phyloP scores from a whole-genome alignment of 176 grass and related monocot genomes.

The Zoysia japonica region DNA sequence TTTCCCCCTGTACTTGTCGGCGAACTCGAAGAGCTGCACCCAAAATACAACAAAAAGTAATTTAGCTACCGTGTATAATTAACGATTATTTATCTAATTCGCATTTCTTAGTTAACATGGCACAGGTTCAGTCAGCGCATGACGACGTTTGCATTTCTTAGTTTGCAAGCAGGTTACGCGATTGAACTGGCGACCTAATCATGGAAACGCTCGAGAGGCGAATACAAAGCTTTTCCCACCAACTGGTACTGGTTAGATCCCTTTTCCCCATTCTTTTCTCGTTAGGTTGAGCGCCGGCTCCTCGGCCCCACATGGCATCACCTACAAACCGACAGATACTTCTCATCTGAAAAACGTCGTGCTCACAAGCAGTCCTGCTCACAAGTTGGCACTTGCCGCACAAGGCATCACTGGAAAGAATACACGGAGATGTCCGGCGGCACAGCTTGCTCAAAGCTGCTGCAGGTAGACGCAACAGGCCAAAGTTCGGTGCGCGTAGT shows the following conservation, averaged over 20 bases:
- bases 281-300: constrained; percentile 44
- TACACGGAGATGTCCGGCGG: constrained; percentile 9
- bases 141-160: constrained; percentile 45
- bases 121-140: constrained; percentile 40
- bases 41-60: not conserved
- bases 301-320: constrained; percentile 43
- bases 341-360: constrained; percentile 30
- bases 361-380: constrained; percentile 41
- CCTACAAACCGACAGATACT: constrained; percentile 43
- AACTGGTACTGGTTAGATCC: constrained; percentile 21
- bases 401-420: constrained; percentile 30
- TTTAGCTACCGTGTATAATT: not conserved
- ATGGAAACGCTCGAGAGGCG: constrained; percentile 30
- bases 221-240: constrained; percentile 35
- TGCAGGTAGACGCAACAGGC: constrained; percentile 29
- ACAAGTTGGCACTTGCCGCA: constrained; percentile 48
- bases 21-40: constrained; percentile 72
- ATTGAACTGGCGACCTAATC: constrained; percentile 63
- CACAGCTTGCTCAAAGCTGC: constrained; percentile 28
- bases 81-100: not conserved
- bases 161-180: constrained; percentile 41
- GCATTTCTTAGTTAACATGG: not conserved
- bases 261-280: constrained; percentile 3
- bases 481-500: constrained; percentile 43
- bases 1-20: constrained; percentile 68